Conservation (phyloP, 345 rosid species). For the Citrus sp. region DNA sequence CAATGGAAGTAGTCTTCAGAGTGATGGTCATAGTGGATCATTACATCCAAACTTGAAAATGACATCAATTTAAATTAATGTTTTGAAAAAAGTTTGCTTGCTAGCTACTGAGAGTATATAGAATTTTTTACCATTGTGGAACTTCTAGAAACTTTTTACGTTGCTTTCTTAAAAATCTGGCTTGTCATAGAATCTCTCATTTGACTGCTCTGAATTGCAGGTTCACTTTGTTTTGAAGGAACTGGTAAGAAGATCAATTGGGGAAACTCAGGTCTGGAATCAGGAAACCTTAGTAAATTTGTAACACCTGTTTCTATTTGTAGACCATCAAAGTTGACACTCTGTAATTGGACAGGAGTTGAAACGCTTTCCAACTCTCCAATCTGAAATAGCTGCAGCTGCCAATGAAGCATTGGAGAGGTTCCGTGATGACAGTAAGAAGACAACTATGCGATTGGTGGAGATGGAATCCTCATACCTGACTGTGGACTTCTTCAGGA, state of each 20-base stretch:
- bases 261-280: constrained; percentile 53
- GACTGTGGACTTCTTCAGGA: constrained; percentile 63
- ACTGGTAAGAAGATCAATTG: constrained; percentile 55
- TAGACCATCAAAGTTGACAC: neutral
- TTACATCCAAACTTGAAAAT: neutral
- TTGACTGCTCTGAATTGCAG: constrained; percentile 29
- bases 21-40: neutral
- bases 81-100: neutral
- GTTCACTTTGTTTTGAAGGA: constrained; percentile 62
- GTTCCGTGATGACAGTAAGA: constrained; percentile 55
- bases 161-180: neutral
- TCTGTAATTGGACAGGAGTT: constrained; percentile 44
- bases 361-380: constrained; percentile 61
- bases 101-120: neutral
- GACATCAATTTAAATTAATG: neutral
- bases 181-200: neutral
- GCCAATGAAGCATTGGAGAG: constrained; percentile 51
- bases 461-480: constrained; percentile 76
- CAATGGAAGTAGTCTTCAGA: neutral
- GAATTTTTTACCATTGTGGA: neutral
- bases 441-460: constrained; percentile 50
- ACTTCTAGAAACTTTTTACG: neutral
- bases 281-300: neutral
- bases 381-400: constrained; percentile 50
- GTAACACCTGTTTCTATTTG: neutral